Evolutionary conservation across 1,139 yeast genomes (phyloP).

Genomic region (Yamadazyma sp.): DNA sequence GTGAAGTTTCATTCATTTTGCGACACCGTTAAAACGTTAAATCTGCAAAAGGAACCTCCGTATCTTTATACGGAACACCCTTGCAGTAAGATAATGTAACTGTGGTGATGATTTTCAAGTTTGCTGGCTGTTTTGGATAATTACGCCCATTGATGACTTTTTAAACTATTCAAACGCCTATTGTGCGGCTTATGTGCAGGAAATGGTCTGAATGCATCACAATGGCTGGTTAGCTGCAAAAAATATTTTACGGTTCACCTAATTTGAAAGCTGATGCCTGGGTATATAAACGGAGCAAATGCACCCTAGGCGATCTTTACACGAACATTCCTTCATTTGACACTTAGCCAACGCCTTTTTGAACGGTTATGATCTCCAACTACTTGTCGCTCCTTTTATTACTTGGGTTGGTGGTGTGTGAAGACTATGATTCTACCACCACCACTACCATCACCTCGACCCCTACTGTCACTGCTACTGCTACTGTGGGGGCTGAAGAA

Average conservation of each 20-base stretch:
- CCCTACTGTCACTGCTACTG: conserved; percentile 32
- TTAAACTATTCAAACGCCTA: neutral
- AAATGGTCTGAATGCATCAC: neutral
- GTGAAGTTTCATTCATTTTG: neutral
- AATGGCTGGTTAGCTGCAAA: conserved; percentile 12
- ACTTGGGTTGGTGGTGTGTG: conserved; percentile 15
- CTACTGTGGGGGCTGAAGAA: conserved; percentile 28
- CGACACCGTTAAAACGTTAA: neutral
- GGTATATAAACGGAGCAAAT: neutral
- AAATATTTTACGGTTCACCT: conserved; percentile 1
- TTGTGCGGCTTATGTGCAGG: neutral
- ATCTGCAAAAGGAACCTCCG: neutral
- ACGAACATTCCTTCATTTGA: neutral
- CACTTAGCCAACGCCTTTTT: no score
- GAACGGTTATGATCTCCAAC: conserved; percentile 17
- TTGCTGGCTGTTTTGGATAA: neutral
- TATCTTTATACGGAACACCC: neutral
- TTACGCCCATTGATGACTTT: neutral
- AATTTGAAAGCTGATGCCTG: neutral
- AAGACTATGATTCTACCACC: conserved; percentile 16
- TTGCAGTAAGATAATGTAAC: no score
- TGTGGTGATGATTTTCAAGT: no score
- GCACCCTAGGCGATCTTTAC: neutral
- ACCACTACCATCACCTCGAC: conserved; percentile 26
- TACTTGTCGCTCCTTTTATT: conserved; percentile 20